Evolutionary conservation across 331 rosid species (phyloP).

Genomic region (Dryas integrifolia): DNA sequence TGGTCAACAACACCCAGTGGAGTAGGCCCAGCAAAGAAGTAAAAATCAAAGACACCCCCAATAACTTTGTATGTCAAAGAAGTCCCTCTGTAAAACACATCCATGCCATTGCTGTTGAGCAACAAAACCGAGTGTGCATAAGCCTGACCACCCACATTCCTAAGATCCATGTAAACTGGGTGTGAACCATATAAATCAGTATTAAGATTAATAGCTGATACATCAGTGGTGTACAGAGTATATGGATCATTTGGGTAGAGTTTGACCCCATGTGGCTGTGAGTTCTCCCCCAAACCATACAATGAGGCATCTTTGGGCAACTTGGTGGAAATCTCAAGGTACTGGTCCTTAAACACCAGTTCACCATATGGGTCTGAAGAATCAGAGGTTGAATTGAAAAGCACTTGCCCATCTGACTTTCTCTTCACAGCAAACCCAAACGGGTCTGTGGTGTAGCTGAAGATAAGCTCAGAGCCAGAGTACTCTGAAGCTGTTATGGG

Average conservation of each 20-base stretch:
- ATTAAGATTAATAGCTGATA: conserved; percentile 78
- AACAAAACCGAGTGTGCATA: conserved; percentile 75
- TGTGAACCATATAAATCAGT: conserved; percentile 90
- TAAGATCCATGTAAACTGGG: conserved; percentile 85
- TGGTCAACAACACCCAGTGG: conserved; percentile 87
- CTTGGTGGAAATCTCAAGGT: conserved; percentile 81
- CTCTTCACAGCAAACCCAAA: conserved; percentile 69
- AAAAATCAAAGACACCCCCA: conserved; percentile 86
- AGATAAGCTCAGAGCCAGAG: conserved; percentile 53
- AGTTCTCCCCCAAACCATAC: conserved; percentile 85
- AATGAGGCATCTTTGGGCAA: conserved; percentile 71
- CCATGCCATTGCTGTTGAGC: conserved; percentile 96
- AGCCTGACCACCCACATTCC: conserved; percentile 58
- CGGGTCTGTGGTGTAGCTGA: conserved; percentile 72
- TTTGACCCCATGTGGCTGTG: conserved; percentile 89
- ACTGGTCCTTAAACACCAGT: conserved; percentile 88
- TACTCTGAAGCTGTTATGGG: conserved; percentile 50
- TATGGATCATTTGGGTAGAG: conserved; percentile 77
- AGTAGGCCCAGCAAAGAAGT: conserved; percentile 83
- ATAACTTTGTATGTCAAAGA: conserved; percentile 81
- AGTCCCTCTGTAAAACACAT: conserved; percentile 69
- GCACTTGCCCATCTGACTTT: conserved; percentile 67
- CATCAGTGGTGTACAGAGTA: conserved; percentile 75
- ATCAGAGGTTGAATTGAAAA: conserved; percentile 55
- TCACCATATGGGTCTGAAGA: conserved; percentile 52